Evolutionary conservation across 768 basidiomycete species (phyloP).

Genomic region (Piloderma croceum): DNA sequence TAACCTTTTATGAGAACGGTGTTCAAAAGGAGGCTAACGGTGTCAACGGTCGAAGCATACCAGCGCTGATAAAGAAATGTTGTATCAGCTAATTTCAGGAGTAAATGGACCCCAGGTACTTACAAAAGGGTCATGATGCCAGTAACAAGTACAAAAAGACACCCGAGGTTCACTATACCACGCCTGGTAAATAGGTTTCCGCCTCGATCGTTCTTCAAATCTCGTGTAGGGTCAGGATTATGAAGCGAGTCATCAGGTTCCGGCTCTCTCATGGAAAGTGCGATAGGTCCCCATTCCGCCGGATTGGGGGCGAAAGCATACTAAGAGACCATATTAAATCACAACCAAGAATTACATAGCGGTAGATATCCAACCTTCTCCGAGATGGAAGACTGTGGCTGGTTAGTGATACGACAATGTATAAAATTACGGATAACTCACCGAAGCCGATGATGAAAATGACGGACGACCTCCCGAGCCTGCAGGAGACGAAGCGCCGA

Average conservation of each 20-base stretch:
- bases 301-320: slow-evolving; percentile 38
- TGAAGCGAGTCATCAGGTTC: slow-evolving; percentile 64
- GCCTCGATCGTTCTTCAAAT: slow-evolving; percentile 35
- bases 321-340: no score
- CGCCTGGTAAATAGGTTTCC: slow-evolving; percentile 56
- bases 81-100: slow-evolving; percentile 2
- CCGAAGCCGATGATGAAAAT: no score
- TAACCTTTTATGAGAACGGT: slow-evolving; percentile 29
- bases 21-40: slow-evolving; percentile 19
- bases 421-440: no score
- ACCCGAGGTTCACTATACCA: slow-evolving; percentile 64
- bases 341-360: no score
- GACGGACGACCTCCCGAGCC: no score
- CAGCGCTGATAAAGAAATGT: not conserved
- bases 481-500: no score
- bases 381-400: slow-evolving; percentile 23
- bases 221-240: slow-evolving; percentile 53
- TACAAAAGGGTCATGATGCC: slow-evolving; percentile 52
- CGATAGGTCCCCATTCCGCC: slow-evolving; percentile 43
- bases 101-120: slow-evolving; percentile 23
- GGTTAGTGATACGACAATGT: not conserved
- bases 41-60: not conserved
- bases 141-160: slow-evolving; percentile 49
- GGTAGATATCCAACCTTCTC: slow-evolving; percentile 21
- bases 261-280: slow-evolving; percentile 36